Conservation (phyloP, 805 yeast genomes). For the Schwanniomyces polymorphus region DNA sequence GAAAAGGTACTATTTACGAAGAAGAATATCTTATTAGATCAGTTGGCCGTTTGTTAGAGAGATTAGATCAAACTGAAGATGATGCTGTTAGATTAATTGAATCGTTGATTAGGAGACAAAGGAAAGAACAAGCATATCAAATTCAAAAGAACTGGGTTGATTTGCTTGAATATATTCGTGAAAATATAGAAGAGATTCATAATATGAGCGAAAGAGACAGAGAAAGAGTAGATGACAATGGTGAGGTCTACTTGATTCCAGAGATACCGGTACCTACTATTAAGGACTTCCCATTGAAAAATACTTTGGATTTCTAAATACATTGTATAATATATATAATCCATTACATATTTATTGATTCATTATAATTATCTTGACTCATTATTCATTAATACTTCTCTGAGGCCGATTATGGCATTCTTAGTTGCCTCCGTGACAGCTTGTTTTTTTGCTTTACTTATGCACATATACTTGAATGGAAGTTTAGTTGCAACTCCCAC, state of each 20-base stretch:
- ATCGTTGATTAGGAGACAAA: constrained; percentile 69
- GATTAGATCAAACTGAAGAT: constrained; percentile 68
- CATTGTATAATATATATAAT: constrained; percentile 1
- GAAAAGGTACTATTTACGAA: constrained; percentile 96
- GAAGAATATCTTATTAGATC: constrained; percentile 92
- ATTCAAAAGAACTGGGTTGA: constrained; percentile 68
- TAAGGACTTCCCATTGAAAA: constrained; percentile 58
- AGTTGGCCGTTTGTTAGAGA: constrained; percentile 81
- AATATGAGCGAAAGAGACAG: constrained; percentile 80
- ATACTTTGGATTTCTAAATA: constrained; percentile 56
- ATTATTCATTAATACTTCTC: constrained; percentile 10
- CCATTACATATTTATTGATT: not conserved
- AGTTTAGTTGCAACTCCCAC: constrained; percentile 32
- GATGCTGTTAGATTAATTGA: constrained; percentile 77
- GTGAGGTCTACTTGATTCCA: constrained; percentile 74
- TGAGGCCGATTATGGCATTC: constrained; percentile 39
- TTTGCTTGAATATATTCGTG: constrained; percentile 53
- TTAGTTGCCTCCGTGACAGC: constrained; percentile 48
- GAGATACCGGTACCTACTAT: constrained; percentile 74
- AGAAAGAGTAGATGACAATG: constrained; percentile 86
- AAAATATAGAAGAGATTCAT: constrained; percentile 74
- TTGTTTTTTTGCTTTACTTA: constrained; percentile 44
- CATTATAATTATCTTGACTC: constrained; percentile 1
- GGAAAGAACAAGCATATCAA: constrained; percentile 78
- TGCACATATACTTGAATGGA: constrained; percentile 34